Conservation (phyloP, 2,329 filamentous ascomycete species). For the Aspergillus fijiensis region DNA sequence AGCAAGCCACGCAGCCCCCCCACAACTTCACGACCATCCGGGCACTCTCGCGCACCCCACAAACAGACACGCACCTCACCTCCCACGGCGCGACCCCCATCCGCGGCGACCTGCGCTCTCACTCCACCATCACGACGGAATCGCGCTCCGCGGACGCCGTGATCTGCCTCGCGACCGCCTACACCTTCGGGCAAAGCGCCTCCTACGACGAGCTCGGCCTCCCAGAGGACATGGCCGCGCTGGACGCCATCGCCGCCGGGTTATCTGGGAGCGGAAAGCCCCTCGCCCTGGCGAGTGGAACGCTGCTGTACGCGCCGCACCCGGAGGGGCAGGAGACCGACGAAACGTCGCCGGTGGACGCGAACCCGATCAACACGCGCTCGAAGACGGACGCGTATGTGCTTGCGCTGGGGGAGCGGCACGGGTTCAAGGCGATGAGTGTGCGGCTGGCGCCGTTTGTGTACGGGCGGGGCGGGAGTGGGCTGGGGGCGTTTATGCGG, state of each 20-base stretch:
- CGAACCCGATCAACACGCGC: constrained; percentile 24
- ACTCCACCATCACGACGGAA: constrained; percentile 33
- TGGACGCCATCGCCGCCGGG: constrained; percentile 37
- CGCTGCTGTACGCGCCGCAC: constrained; percentile 28
- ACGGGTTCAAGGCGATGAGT: constrained; percentile 34
- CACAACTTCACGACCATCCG: constrained; percentile 33
- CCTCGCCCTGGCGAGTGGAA: constrained; percentile 42
- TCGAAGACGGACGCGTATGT: constrained; percentile 24
- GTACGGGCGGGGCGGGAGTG: constrained; percentile 34
- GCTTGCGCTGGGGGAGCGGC: constrained; percentile 16
- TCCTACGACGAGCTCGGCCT: constrained; percentile 24
- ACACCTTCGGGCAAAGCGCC: constrained; percentile 39
- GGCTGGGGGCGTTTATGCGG: constrained; percentile 23
- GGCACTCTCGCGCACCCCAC: constrained; percentile 42
- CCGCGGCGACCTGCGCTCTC: constrained; percentile 38
- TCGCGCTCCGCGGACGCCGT: constrained; percentile 38
- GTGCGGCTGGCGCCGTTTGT: constrained; percentile 43
- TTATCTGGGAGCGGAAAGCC: constrained; percentile 35
- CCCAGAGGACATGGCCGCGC: constrained; percentile 35
- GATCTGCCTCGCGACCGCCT: constrained; percentile 46
- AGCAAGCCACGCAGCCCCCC: constrained; percentile 35
- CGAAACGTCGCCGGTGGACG: constrained; percentile 14
- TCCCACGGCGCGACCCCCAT: constrained; percentile 35
- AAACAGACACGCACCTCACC: constrained; percentile 28
- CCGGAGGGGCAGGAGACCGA: constrained; percentile 31